These are phyloP conservation scores for Leishmania lainsoni DNA, from an alignment of 208 protist species.

Conservation along the genomic window DNA sequence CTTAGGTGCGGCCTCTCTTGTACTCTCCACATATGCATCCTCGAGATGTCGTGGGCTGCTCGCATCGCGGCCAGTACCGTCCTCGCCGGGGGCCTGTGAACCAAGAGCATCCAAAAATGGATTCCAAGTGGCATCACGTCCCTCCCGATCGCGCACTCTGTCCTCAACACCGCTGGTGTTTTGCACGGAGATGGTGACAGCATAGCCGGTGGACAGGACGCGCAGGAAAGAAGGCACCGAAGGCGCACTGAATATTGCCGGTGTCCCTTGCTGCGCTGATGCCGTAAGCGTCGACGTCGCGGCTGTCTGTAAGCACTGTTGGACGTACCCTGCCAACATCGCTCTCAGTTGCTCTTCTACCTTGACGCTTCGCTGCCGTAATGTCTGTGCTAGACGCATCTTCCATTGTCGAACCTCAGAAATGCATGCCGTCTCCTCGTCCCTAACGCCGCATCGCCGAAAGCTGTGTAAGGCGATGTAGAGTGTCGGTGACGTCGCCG, in stretches of 20 bases:
- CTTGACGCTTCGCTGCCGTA: constrained; percentile 1
- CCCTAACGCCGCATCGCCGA: not conserved
- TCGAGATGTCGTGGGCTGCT: not conserved
- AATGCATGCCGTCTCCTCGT: not conserved
- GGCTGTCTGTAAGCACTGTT: not conserved
- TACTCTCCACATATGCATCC: not conserved
- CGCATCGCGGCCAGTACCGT: not conserved
- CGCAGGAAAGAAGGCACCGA: not conserved
- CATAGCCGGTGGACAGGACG: constrained; percentile 19
- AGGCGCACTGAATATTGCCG: not conserved
- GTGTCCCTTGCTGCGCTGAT: not conserved
- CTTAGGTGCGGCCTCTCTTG: not conserved
- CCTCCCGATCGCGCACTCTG: not conserved
- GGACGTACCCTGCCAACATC: constrained; percentile 1
- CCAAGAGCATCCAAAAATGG: not conserved
- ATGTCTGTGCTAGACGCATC: not conserved
- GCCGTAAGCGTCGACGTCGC: not conserved
- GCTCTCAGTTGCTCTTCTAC: constrained; percentile 1
- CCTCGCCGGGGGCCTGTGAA: not conserved
- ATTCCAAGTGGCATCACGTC: not conserved
- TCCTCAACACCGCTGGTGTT: not conserved
- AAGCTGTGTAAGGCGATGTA: not conserved
- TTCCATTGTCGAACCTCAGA: constrained; percentile 7
- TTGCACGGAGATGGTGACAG: constrained; percentile 11
- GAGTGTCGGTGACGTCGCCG: not conserved